Percentiles rank a stretch among this genome's conserved stretches.
Evolutionary conservation across 768 basidiomycete species (phyloP).

Genomic region (Lactarius hatsudake): DNA sequence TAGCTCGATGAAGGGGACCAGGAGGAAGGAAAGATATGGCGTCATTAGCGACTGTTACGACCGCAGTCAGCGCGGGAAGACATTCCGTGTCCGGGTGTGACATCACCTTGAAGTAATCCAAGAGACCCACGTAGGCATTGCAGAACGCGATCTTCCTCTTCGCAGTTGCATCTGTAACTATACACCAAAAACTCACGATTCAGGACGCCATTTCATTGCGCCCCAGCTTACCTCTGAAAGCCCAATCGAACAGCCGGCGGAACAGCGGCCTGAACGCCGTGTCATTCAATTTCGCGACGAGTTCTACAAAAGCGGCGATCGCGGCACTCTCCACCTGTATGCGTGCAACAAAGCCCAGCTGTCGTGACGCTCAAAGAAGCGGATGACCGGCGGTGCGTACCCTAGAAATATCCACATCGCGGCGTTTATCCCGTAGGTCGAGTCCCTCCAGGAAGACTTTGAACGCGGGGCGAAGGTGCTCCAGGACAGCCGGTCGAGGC

Average conservation of each 20-base stretch:
- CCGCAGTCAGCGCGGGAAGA: not conserved
- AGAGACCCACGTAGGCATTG: conserved; percentile 64
- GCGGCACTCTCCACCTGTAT: conserved; percentile 51
- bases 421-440: conserved; percentile 20
- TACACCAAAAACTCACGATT: conserved; percentile 18
- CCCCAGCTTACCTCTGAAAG: conserved; percentile 49
- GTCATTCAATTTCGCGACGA: conserved; percentile 92
- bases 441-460: conserved; percentile 27
- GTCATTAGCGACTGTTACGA: conserved; percentile 73
- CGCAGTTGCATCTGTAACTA: conserved; percentile 32
- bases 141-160: conserved; percentile 70
- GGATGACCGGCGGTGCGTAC: conserved; percentile 28
- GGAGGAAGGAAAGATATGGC: conserved; percentile 81
- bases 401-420: conserved; percentile 21
- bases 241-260: conserved; percentile 93
- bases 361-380: not conserved
- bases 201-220: not conserved
- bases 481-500: conserved; percentile 16
- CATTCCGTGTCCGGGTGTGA: not conserved
- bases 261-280: conserved; percentile 88
- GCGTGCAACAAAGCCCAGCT: not conserved
- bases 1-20: conserved; percentile 62
- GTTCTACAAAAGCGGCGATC: conserved; percentile 77
- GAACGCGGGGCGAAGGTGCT: conserved; percentile 24
- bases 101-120: conserved; percentile 85